These are phyloP conservation scores for Xylaria curta DNA, from an alignment of 495 filamentous ascomycete species.

Conservation along the genomic window DNA sequence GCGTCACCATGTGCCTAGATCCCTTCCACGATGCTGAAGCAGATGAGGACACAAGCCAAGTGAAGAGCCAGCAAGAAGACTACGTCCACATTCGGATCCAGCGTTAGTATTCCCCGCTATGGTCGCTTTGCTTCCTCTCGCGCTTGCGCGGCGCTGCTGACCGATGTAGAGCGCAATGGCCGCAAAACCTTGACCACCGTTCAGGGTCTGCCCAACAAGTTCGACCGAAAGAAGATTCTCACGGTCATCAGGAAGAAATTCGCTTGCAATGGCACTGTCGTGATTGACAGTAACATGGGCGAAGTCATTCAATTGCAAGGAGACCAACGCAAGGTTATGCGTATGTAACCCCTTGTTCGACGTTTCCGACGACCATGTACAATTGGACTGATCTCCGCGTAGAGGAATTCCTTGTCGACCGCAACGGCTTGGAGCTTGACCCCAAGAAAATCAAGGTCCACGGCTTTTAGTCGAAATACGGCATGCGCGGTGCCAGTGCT, in stretches of 20 bases:
- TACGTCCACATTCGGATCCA: slow-evolving; percentile 28
- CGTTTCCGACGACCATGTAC: not conserved
- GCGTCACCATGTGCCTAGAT: slow-evolving; percentile 7
- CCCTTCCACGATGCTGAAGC: slow-evolving; percentile 29
- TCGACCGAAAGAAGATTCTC: slow-evolving; percentile 98
- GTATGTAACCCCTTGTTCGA: not conserved
- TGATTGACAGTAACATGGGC: slow-evolving; percentile 94
- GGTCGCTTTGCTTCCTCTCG: not conserved
- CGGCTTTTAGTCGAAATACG: slow-evolving; percentile 19
- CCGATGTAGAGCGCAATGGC: slow-evolving; percentile 77
- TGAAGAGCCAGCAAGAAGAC: slow-evolving; percentile 27
- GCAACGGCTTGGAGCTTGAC: slow-evolving; percentile 25
- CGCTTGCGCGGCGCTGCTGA: not conserved
- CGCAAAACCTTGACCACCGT: slow-evolving; percentile 99
- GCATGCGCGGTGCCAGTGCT: not conserved
- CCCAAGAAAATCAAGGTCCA: slow-evolving; percentile 28
- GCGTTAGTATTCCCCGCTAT: slow-evolving; percentile 9
- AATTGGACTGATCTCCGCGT: not conserved
- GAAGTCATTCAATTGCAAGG: slow-evolving; percentile 99
- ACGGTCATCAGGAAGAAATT: slow-evolving; percentile 99
- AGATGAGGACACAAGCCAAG: slow-evolving; percentile 25
- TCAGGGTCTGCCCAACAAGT: slow-evolving; percentile 96
- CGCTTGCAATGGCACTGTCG: slow-evolving; percentile 99
- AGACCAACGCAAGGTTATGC: slow-evolving; percentile 73
- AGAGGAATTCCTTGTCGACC: slow-evolving; percentile 23